Evolutionary conservation across 2,329 filamentous ascomycete species (phyloP).

Genomic region (Atkinsonella hypoxylon): DNA sequence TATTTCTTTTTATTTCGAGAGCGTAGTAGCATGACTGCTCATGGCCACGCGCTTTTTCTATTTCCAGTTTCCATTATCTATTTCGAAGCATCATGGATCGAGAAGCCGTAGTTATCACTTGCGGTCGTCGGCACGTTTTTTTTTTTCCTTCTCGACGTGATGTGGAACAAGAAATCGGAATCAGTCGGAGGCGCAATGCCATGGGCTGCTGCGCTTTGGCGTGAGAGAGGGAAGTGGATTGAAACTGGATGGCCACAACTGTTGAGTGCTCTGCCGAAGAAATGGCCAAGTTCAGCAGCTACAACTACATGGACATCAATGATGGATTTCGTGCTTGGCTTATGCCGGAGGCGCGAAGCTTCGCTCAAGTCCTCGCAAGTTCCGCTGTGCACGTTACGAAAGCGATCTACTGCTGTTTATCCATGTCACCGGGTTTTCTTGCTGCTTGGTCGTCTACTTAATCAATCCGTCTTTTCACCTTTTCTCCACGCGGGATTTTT

Average conservation of each 20-base stretch:
- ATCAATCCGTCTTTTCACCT: not conserved
- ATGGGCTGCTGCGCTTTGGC: not conserved
- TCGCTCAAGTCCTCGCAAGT: no score
- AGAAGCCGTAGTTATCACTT: not conserved
- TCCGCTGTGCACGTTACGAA: not conserved
- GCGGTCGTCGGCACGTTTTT: not conserved
- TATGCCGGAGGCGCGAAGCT: no score
- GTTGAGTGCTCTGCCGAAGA: not conserved
- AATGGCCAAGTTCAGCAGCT: not conserved
- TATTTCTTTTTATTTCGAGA: constrained; percentile 1
- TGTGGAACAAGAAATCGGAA: not conserved
- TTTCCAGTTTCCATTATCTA: not conserved
- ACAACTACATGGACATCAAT: not conserved
- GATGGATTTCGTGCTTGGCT: no score
- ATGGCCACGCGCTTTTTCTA: constrained; percentile 1
- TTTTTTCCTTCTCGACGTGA: not conserved
- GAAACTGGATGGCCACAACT: not conserved
- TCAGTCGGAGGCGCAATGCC: not conserved
- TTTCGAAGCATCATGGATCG: not conserved
- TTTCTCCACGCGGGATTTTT: not conserved
- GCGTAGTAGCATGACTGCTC: constrained; percentile 2
- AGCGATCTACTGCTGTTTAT: not conserved
- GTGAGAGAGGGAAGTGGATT: not conserved
- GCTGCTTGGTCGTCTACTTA: not conserved
- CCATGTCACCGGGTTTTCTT: not conserved